Evolutionary conservation across 2,329 filamentous ascomycete species (phyloP).

Genomic region (Ophiocordyceps camponoti-rufipedis): DNA sequence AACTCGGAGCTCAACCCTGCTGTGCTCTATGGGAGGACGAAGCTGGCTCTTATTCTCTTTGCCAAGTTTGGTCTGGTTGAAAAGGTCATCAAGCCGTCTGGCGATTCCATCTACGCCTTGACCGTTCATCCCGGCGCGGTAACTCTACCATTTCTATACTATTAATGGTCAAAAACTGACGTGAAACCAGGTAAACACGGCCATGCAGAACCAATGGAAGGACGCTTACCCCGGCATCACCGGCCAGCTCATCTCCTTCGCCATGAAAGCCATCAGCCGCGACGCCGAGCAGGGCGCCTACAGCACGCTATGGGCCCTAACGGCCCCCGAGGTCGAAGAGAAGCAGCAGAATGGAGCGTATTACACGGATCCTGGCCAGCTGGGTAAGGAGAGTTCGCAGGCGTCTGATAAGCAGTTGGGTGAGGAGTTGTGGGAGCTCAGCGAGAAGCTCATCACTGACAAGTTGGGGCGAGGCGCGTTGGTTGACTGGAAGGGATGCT

Average conservation of each 20-base stretch:
- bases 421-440: constrained; percentile 19
- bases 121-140: constrained; percentile 22
- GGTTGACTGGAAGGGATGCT: not conserved
- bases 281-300: constrained; percentile 22
- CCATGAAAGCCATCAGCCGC: constrained; percentile 15
- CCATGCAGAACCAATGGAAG: constrained; percentile 26
- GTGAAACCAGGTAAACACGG: constrained; percentile 18
- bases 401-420: constrained; percentile 20
- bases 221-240: constrained; percentile 22
- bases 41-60: constrained; percentile 23
- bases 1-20: constrained; percentile 13
- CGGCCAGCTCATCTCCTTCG: constrained; percentile 17
- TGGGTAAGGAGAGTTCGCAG: constrained; percentile 19
- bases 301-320: constrained; percentile 23
- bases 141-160: constrained; percentile 3
- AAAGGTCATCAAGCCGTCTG: constrained; percentile 21
- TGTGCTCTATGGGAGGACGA: constrained; percentile 20
- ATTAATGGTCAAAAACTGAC: not conserved
- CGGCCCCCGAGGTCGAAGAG: constrained; percentile 20
- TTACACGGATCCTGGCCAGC: constrained; percentile 18
- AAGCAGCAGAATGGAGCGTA: constrained; percentile 23
- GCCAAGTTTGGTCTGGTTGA: constrained; percentile 21
- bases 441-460: constrained; percentile 18
- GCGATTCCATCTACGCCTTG: constrained; percentile 20
- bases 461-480: constrained; percentile 21